phyloP scores from a whole-genome alignment of 805 yeast species.

The Candida nonsorbophila region DNA sequence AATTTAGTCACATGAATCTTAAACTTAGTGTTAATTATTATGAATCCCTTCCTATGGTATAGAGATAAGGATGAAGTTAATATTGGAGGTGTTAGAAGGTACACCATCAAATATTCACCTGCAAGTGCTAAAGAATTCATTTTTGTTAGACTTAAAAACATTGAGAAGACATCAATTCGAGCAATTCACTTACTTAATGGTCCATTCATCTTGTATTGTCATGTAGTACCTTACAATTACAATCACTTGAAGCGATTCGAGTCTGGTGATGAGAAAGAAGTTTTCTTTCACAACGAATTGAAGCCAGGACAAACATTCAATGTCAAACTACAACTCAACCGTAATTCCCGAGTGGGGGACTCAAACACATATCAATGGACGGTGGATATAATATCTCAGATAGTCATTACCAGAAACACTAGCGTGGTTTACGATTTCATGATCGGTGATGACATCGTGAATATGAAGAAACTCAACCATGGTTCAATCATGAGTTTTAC shows the following conservation, averaged over 20 bases:
- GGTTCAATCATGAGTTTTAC: conserved; percentile 12
- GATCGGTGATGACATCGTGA: conserved; percentile 30
- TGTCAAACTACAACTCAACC: conserved; percentile 47
- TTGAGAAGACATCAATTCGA: conserved; percentile 29
- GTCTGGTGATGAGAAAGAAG: conserved; percentile 19
- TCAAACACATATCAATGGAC: conserved; percentile 24
- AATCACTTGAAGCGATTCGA: conserved; percentile 18
- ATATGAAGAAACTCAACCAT: conserved; percentile 28
- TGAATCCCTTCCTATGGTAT: conserved; percentile 26
- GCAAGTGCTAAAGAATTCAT: conserved; percentile 11
- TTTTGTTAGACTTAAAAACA: conserved; percentile 33
- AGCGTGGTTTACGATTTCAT: conserved; percentile 27
- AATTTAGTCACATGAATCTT: no score
- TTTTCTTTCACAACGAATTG: conserved; percentile 36
- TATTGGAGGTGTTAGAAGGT: conserved; percentile 36
- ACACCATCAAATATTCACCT: conserved; percentile 21
- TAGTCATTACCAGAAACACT: conserved; percentile 29
- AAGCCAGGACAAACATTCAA: conserved; percentile 70
- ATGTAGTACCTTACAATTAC: conserved; percentile 35
- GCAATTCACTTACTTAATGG: conserved; percentile 39
- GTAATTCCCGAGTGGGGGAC: conserved; percentile 24
- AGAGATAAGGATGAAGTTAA: conserved; percentile 27
- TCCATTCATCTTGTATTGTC: conserved; percentile 40
- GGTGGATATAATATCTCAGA: conserved; percentile 37
- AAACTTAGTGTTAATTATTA: conserved; percentile 1